phyloP scores from a whole-genome alignment of 768 basidiomycete genomes.

The Pisolithus marmoratus region DNA sequence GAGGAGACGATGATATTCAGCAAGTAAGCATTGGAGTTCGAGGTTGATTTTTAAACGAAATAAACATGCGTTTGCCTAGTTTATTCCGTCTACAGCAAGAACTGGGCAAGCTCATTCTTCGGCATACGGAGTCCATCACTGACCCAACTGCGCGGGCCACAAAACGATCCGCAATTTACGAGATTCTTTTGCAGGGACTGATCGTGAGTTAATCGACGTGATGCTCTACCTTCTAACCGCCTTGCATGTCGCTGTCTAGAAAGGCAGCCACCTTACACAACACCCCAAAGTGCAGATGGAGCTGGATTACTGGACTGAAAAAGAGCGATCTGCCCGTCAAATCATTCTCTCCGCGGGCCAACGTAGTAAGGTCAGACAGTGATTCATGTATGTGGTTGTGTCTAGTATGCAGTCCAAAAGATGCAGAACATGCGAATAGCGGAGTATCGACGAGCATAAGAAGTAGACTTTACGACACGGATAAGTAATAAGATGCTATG shows the following conservation, averaged over 20 bases:
- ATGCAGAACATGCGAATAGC: conserved; percentile 16
- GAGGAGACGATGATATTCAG: conserved; percentile 97
- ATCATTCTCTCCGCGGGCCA: conserved; percentile 43
- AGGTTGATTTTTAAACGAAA: background rate
- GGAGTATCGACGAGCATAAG: conserved; percentile 3
- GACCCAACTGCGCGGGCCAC: conserved; percentile 60
- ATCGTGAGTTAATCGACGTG: conserved; percentile 45
- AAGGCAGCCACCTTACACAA: conserved; percentile 60
- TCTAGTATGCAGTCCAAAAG: conserved; percentile 9
- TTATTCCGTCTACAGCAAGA: conserved; percentile 82
- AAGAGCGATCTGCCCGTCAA: conserved; percentile 73
- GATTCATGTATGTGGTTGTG: conserved; percentile 7
- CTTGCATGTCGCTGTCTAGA: conserved; percentile 32
- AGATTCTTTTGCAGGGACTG: conserved; percentile 67
- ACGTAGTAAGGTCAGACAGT: conserved; percentile 19
- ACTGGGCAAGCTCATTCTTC: conserved; percentile 65
- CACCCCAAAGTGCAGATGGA: conserved; percentile 87
- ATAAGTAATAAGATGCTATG: background rate
- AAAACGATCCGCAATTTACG: conserved; percentile 69
- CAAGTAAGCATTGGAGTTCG: conserved; percentile 51
- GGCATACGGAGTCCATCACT: conserved; percentile 63
- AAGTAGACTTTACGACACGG: background rate
- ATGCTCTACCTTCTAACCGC: background rate
- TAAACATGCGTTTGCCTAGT: conserved; percentile 36
- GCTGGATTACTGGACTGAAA: conserved; percentile 78